Conservation (phyloP, 148 eudicot genomes). For the Nepenthes gracilis region DNA sequence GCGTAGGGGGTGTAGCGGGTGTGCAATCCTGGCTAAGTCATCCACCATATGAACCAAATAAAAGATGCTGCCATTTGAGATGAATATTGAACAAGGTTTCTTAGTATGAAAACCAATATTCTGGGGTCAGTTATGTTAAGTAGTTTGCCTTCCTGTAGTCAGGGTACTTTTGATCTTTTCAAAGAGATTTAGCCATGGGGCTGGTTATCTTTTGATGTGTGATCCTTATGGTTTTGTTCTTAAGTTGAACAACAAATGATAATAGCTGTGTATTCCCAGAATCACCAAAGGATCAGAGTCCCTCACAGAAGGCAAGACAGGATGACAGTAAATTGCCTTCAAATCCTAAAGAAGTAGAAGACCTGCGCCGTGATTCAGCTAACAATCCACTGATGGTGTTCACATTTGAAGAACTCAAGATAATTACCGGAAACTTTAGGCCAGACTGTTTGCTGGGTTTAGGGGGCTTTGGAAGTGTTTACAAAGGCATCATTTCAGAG, state of each 20-base stretch:
- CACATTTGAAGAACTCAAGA: slow-evolving; percentile 53
- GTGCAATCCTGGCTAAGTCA: no score
- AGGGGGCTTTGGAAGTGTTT: slow-evolving; percentile 89
- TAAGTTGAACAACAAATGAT: background rate
- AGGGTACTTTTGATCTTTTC: no score
- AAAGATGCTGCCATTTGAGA: no score
- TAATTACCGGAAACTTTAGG: slow-evolving; percentile 60
- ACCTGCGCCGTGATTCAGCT: slow-evolving; percentile 52
- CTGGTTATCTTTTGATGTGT: no score
- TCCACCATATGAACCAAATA: no score
- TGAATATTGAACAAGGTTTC: no score
- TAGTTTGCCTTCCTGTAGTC: no score
- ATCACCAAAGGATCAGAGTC: slow-evolving; percentile 23
- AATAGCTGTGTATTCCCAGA: slow-evolving; percentile 23
- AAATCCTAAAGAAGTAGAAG: slow-evolving; percentile 84
- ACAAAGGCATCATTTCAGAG: slow-evolving; percentile 54
- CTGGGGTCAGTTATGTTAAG: no score
- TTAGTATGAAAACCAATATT: no score
- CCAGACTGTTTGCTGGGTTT: slow-evolving; percentile 73
- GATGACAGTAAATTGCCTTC: slow-evolving; percentile 50
- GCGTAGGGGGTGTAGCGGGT: no score
- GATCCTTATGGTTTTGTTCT: no score
- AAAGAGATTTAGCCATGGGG: no score
- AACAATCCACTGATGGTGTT: slow-evolving; percentile 55
- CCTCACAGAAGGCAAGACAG: slow-evolving; percentile 17